A percentile compares a stretch with the other conserved stretches of the same genome.
Evolutionary conservation across 768 basidiomycete species (phyloP).

Genomic region (Suillus subluteus): DNA sequence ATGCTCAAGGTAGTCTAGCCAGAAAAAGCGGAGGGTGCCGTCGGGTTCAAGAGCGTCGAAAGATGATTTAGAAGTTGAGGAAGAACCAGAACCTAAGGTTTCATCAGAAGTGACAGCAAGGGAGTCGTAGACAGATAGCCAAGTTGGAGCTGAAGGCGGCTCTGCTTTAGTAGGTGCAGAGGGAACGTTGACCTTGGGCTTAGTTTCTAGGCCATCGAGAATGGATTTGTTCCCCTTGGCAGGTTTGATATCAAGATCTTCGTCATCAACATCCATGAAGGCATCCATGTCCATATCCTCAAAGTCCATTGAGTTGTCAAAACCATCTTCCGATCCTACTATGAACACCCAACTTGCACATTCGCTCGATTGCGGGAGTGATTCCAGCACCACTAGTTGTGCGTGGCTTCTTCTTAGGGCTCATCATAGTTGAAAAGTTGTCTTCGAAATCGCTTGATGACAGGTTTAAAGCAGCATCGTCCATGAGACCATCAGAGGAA

Average conservation of each 20-base stretch:
- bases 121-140: conserved; percentile 79
- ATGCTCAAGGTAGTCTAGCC: conserved; percentile 93
- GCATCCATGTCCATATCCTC: conserved; percentile 60
- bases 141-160: conserved; percentile 53
- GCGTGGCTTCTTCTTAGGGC: conserved; percentile 70
- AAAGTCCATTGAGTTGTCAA: conserved; percentile 41
- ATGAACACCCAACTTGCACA: conserved; percentile 63
- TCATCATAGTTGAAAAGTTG: conserved; percentile 44
- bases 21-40: conserved; percentile 88
- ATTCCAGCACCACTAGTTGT: conserved; percentile 45
- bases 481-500: conserved; percentile 32
- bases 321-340: conserved; percentile 51
- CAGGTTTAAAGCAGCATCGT: conserved; percentile 27
- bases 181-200: conserved; percentile 12
- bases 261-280: conserved; percentile 63
- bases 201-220: conserved; percentile 16
- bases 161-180: conserved; percentile 45
- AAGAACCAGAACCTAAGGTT: conserved; percentile 48
- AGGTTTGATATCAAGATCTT: conserved; percentile 47
- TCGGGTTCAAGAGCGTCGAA: conserved; percentile 77
- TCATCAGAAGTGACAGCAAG: conserved; percentile 66
- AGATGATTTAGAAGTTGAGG: conserved; percentile 42
- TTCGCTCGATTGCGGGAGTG: conserved; percentile 57
- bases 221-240: conserved; percentile 26
- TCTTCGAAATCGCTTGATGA: conserved; percentile 61